A percentile compares a stretch with the other conserved stretches of the same genome.
These are phyloP conservation scores for Coniferiporia sulphurascens DNA, from an alignment of 1,284 basidiomycete species.

Conservation along the genomic window DNA sequence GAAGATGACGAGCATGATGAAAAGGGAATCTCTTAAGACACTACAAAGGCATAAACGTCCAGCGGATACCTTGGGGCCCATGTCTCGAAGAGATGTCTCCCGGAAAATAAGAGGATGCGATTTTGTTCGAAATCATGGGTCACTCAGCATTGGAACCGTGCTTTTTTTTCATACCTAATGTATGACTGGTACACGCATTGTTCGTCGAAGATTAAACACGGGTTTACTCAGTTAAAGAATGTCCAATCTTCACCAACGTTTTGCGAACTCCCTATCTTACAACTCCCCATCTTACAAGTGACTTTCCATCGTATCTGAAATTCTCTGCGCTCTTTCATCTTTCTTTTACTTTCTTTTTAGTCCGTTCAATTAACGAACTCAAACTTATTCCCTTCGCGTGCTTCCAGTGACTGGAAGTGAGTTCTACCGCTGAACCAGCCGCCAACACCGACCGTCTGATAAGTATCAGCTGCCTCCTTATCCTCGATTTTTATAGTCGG, in stretches of 20 bases:
- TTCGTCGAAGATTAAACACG: no score
- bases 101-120: background rate
- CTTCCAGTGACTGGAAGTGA: conserved; percentile 36
- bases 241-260: no score
- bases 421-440: conserved; percentile 37
- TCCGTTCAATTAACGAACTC: conserved; percentile 9
- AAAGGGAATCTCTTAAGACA: background rate
- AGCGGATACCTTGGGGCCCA: background rate
- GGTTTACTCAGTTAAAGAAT: no score
- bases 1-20: conserved; percentile 3
- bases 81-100: background rate
- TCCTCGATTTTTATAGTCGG: conserved; percentile 28
- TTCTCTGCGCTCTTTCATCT: no score
- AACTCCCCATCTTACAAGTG: no score
- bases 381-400: conserved; percentile 30
- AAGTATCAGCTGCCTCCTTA: conserved; percentile 28
- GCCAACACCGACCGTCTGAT: conserved; percentile 29
- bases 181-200: no score
- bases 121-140: background rate
- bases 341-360: no score
- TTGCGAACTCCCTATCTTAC: no score
- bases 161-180: no score
- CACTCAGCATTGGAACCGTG: background rate
- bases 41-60: background rate
- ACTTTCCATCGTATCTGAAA: no score